Conservation (phyloP, 2,329 filamentous ascomycete genomes). For the Hypoxylon sp. region DNA sequence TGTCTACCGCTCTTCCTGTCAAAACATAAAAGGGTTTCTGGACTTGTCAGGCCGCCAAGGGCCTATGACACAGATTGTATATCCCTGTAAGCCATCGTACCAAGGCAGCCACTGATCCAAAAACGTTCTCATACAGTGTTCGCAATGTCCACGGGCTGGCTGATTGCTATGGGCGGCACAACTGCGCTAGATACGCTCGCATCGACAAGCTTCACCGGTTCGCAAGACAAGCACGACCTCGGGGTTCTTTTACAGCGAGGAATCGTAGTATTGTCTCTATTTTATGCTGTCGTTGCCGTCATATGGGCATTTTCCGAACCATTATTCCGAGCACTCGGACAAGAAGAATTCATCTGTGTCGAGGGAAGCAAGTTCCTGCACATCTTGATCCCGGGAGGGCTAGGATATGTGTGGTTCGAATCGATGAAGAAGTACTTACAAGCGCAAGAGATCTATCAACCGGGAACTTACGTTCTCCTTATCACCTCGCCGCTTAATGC, state of each 20-base stretch:
- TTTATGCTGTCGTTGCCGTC: constrained; percentile 80
- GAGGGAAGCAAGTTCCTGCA: constrained; percentile 81
- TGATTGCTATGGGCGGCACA: constrained; percentile 87
- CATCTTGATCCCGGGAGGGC: constrained; percentile 81
- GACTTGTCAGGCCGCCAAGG: background rate
- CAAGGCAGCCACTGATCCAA: constrained; percentile 10
- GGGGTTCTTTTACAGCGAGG: constrained; percentile 84
- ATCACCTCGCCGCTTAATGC: constrained; percentile 87
- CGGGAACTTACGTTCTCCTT: constrained; percentile 85
- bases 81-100: too few relatives aligned
- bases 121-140: constrained; percentile 70
- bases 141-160: constrained; percentile 89
- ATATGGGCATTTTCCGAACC: constrained; percentile 83
- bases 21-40: background rate
- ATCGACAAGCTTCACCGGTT: constrained; percentile 85
- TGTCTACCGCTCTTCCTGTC: background rate
- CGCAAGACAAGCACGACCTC: constrained; percentile 82
- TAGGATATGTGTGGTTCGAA: constrained; percentile 92
- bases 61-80: background rate
- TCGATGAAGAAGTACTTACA: constrained; percentile 89
- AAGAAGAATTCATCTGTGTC: constrained; percentile 82
- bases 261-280: constrained; percentile 77
- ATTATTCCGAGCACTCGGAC: constrained; percentile 80
- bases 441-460: constrained; percentile 85
- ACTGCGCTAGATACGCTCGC: constrained; percentile 89